Base-by-base conservation (phyloP, 2,329 filamentous ascomycete species). In the Dactylellina sp. region DNA sequence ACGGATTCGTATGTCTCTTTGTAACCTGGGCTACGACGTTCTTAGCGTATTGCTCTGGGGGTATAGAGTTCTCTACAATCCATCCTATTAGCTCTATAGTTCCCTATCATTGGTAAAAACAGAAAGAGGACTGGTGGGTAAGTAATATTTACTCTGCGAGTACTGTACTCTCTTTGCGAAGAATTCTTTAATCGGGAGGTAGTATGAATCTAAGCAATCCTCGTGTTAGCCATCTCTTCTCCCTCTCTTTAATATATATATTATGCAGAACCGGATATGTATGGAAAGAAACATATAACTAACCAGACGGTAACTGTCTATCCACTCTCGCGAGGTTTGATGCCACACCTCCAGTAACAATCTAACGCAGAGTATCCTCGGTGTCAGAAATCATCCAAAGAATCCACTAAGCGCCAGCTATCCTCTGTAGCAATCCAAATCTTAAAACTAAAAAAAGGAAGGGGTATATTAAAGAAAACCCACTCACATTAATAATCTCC, bases 261-360 rank as follows among this genome's bases (percentile, higher is more conserved):
- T 32, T 32, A 4, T 5, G 9, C 28, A 5, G 4, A 32, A 5
- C 37, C 12, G 37, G 5, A 22, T 52, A 16, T 11, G 12, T 18
- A 16, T 14, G 18, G 49, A 59, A 25, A 65, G 52, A 2, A 59
- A 49, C 18, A 14, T 12, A 39, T 5, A 35, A 50, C 53, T 14
- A 9, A 72, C 66, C 59, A 18, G 35, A n/a, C 0, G 68, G 68
- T 16, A 72, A 44, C 39, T 72, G 60, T 28, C 68, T 59, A 25
- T 65, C 60, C 20, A 72, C 60, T 20, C 71, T 66, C 6, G 76
- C 65, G 4, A 78, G 61, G 5, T 71, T 55, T 12, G 72, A 71
- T 44, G 47, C 66, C 7, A 78, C 57, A 4, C 76, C 76, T 9
- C 77, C 77, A 1, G 77, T 78, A 35, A 78, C 55, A 25, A 77